Evolutionary conservation across 1,284 basidiomycete species (phyloP), one percentile per base, ranked within the genome.

Genomic region (Stygiomarasmius scandens): DNA sequence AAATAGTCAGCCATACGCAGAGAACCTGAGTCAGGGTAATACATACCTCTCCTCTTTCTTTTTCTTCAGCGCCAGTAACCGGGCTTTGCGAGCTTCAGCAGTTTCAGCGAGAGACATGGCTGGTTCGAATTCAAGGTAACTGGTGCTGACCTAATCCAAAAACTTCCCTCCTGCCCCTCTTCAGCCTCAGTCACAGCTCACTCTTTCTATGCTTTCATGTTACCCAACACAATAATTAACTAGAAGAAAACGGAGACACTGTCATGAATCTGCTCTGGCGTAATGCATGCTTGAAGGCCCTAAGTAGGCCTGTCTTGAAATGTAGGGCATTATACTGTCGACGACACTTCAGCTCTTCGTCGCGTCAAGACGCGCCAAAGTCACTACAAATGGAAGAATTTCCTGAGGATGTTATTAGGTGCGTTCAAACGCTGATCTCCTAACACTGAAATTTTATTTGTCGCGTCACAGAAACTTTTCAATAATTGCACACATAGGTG

Each of bases 401-500:
- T 69, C 80, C 89, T 1, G 86, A 86, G 60, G 86, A 93, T 46
- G 70, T 83, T 16, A 92, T 96, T 65, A 83, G 94, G 90, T 92
- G 64, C 62, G 76, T 62, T 22, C n/a, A n/a, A n/a, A n/a, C 14
- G 14, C 48, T 52, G 11, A 22, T 11, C 45, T 20, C 43, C 38
- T 12, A 58, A 29, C 24, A 19, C 24, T 50, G 23, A 27, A 47
- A 34, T 32, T 36, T 14, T 24, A 6, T 32, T 44, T 19, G 44
- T 23, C 51, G 45, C 45, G 64, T 47, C 55, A 50, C 34, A 52
- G 36, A 61, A 97, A 97, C 71, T 93, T 98, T 68, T 95, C 93
- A 3, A 94, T 97, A 58, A 95, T 97, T 66, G 95, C 94, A 1
- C 94, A 96, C 70, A 96, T 96, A 63, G 93, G 90, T 89, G 66